A percentile compares a stretch with the other conserved stretches of the same genome.
Conservation (phyloP, 805 yeast genomes). For the Metschnikowia baotianmanensis region DNA sequence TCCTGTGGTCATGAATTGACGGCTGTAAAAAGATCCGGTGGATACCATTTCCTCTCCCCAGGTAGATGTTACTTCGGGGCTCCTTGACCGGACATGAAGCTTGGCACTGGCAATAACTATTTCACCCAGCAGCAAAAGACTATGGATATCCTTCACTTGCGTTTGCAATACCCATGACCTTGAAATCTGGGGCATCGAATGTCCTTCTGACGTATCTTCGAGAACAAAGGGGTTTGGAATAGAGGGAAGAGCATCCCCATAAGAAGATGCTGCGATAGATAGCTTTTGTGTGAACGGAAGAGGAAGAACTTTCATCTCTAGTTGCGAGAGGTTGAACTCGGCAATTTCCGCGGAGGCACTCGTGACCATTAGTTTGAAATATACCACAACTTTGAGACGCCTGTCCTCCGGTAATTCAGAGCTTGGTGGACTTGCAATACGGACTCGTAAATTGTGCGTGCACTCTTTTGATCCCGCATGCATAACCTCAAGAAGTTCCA, state of each 20-base stretch:
- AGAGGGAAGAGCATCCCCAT: slow-evolving; percentile 24
- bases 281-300: slow-evolving; percentile 25
- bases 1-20: slow-evolving; percentile 35
- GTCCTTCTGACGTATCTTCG: slow-evolving; percentile 11
- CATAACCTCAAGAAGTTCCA: slow-evolving; percentile 22
- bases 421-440: slow-evolving; percentile 24
- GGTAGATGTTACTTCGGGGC: slow-evolving; percentile 27
- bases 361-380: neutral
- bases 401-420: slow-evolving; percentile 11
- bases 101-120: slow-evolving; percentile 20
- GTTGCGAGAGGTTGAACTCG: slow-evolving; percentile 25
- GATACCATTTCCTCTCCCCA: slow-evolving; percentile 7
- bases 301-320: slow-evolving; percentile 24
- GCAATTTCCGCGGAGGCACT: slow-evolving; percentile 22
- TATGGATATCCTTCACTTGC: slow-evolving; percentile 4
- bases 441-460: slow-evolving; percentile 21
- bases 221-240: slow-evolving; percentile 40
- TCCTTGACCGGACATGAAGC: slow-evolving; percentile 25
- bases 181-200: slow-evolving; percentile 30
- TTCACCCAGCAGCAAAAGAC: slow-evolving; percentile 10
- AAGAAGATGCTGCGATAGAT: slow-evolving; percentile 27
- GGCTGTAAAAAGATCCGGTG: slow-evolving; percentile 4
- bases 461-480: slow-evolving; percentile 7
- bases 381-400: slow-evolving; percentile 9
- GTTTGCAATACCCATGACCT: slow-evolving; percentile 31